Conservation (phyloP, 345 rosid species). For the Durio zibethinus region DNA sequence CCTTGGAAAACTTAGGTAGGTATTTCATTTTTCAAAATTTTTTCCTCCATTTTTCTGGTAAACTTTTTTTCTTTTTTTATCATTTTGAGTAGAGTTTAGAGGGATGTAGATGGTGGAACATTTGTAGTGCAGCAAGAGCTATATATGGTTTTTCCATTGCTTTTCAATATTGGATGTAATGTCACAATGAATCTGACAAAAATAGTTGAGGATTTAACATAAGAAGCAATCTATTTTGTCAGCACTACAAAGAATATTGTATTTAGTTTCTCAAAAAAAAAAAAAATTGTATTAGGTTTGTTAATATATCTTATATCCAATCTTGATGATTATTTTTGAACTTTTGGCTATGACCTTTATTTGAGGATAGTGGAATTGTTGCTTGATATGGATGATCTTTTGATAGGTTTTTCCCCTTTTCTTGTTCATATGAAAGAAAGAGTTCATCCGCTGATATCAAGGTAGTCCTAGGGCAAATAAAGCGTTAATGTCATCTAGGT, state of each 20-base stretch:
- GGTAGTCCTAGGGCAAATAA: neutral
- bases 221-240: neutral
- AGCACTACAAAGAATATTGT: neutral
- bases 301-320: neutral
- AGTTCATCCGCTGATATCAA: neutral
- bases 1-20: slow-evolving; percentile 89
- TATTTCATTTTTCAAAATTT: neutral
- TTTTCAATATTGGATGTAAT: neutral
- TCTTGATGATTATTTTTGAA: neutral
- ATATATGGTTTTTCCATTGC: neutral
- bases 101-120: neutral
- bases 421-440: neutral
- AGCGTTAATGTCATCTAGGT: neutral
- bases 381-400: neutral
- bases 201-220: neutral
- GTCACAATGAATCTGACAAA: neutral
- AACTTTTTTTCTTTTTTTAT: neutral
- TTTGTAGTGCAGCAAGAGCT: neutral
- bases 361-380: neutral
- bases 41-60: neutral
- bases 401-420: neutral
- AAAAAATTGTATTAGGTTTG: neutral
- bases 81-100: neutral
- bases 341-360: too few species aligned
- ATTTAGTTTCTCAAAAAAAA: too few species aligned